These are phyloP conservation scores for Clonostachys solani DNA, from an alignment of 2,329 filamentous ascomycete genomes.

Conservation along the genomic window DNA sequence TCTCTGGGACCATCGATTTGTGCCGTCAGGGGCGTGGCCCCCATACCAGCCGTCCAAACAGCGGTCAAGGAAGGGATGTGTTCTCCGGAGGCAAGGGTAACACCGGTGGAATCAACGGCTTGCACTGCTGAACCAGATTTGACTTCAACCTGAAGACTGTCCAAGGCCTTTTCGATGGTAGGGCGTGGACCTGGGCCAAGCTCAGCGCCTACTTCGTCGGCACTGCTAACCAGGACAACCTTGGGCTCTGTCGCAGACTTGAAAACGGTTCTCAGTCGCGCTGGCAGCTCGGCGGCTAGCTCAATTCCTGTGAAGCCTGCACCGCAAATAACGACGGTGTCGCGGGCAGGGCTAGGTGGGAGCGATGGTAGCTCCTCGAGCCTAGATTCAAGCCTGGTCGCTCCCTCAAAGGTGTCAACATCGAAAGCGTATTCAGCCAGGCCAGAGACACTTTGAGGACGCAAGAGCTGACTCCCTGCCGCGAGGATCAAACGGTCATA, in stretches of 20 bases:
- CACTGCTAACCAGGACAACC: constrained; percentile 20
- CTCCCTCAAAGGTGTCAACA: constrained; percentile 20
- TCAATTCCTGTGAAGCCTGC: constrained; percentile 28
- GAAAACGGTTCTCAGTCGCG: constrained; percentile 14
- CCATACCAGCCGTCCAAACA: constrained; percentile 29
- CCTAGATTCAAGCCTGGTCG: constrained; percentile 19
- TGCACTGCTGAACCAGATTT: constrained; percentile 18
- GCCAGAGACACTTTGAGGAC: constrained; percentile 18
- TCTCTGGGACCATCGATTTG: constrained; percentile 23
- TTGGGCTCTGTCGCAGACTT: not conserved
- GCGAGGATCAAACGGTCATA: constrained; percentile 29
- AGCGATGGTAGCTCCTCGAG: constrained; percentile 14
- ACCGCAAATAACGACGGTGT: constrained; percentile 27
- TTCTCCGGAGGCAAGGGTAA: constrained; percentile 20
- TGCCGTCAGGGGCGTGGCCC: constrained; percentile 20
- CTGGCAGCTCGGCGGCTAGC: constrained; percentile 19
- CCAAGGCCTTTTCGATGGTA: constrained; percentile 20
- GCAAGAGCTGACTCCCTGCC: constrained; percentile 23
- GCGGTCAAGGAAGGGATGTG: constrained; percentile 22
- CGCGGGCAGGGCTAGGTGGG: constrained; percentile 14
- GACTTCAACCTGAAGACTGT: constrained; percentile 17
- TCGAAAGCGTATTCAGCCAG: constrained; percentile 24
- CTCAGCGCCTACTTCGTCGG: constrained; percentile 19
- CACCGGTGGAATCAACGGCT: constrained; percentile 8
- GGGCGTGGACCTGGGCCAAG: constrained; percentile 25